Conservation (phyloP, 768 basidiomycete genomes). For the Mycena rosella region DNA sequence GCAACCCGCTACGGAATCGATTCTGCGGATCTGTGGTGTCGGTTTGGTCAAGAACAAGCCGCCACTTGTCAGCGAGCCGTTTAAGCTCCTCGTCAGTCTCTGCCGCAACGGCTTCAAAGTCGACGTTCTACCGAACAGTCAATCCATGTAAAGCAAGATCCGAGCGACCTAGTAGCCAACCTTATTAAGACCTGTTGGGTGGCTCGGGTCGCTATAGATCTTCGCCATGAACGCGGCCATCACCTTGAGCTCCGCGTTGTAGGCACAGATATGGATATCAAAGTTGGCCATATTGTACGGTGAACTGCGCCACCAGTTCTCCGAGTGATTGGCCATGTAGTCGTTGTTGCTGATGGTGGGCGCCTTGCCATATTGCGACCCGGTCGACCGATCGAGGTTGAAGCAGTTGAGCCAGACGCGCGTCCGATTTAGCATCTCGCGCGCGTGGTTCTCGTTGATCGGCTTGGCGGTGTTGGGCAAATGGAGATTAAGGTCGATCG, state of each 20-base stretch:
- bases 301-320: conserved; percentile 78
- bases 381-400: conserved; percentile 90
- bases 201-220: conserved; percentile 80
- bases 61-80: conserved; percentile 68
- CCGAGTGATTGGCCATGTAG: conserved; percentile 80
- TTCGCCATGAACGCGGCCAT: conserved; percentile 70
- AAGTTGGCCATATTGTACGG: conserved; percentile 78
- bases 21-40: conserved; percentile 67
- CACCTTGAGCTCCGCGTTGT: conserved; percentile 79
- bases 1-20: conserved; percentile 70
- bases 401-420: conserved; percentile 74
- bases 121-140: conserved; percentile 59
- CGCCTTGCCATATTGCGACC: conserved; percentile 89
- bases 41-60: conserved; percentile 60
- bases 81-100: conserved; percentile 78
- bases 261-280: conserved; percentile 84
- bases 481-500: conserved; percentile 91
- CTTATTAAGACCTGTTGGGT: conserved; percentile 84
- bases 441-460: conserved; percentile 82
- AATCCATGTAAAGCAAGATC: conserved; percentile 6
- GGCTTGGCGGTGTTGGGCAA: conserved; percentile 79
- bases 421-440: conserved; percentile 91
- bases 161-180: conserved; percentile 48
- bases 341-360: conserved; percentile 82
- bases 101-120: conserved; percentile 73